Evolutionary conservation across 768 basidiomycete species (phyloP), one percentile per base, ranked within the genome.

Genomic region (Psilocybe cubensis): DNA sequence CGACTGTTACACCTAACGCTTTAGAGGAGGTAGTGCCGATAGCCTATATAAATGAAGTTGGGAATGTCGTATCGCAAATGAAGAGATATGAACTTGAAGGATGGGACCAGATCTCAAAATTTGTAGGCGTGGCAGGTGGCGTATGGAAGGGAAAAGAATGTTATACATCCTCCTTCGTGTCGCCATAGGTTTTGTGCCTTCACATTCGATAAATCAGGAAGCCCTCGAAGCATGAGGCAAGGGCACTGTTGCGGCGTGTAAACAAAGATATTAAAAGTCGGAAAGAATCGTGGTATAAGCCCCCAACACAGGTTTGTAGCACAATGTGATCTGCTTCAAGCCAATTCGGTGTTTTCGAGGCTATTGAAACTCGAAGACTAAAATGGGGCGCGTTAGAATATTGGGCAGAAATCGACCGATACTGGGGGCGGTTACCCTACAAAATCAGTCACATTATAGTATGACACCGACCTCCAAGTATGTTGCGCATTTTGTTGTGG

Each of bases 191-290:
- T 31, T 54, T 54, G 31, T 31, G 27, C 17, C 14, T 33, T 7
- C 10, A 57, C 44, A 24, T 49, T 54, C 42, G 52, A 55, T 52
- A 41, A 49, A 64, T 62, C 53, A 28, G 54, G 62, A 52, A 43
- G 52, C 56, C 51, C 54, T 51, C 28, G 20, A 50, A 41, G 59
- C 67, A 68, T 53, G 65, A 66, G 67, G 67, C 51, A 54, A 38
- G 23, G 59, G 63, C 60, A 56, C 63, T 63, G 65, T 45, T 35
- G 38, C 38, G 35, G 59, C 63, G 45, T 62, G 66, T 35, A 57
- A 44, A 38, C 51, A 52, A 23, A 24, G 29, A 51, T 14, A 18
- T 12, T 38, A n/a, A 20, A 17, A 11, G 24, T 25, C 17, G 7
- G 20, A 10, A 21, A 44, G n/a, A 21, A 23, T 20, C 35, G n/a